Evolutionary conservation across 2,329 filamentous ascomycete species (phyloP).

Genomic region (Hypoxylon sp.): DNA sequence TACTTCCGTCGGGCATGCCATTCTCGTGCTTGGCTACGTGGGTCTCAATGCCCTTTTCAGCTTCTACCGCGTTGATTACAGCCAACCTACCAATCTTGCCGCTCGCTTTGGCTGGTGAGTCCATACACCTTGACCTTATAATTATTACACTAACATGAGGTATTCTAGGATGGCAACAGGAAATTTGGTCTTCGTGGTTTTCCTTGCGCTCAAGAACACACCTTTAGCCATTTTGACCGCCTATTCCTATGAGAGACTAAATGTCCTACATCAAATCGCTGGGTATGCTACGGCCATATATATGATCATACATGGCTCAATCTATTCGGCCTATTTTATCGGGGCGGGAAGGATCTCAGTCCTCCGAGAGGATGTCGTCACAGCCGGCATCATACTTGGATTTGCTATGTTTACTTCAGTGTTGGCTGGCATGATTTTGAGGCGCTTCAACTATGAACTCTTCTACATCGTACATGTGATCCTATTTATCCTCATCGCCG

Average conservation of each 20-base stretch:
- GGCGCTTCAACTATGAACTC: slow-evolving; percentile 59
- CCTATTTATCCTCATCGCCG: slow-evolving; percentile 57
- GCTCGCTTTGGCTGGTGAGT: slow-evolving; percentile 52
- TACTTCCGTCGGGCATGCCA: slow-evolving; percentile 55
- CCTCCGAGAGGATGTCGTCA: slow-evolving; percentile 50
- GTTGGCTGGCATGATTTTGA: slow-evolving; percentile 51
- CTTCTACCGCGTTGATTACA: slow-evolving; percentile 48
- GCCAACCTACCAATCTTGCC: slow-evolving; percentile 46
- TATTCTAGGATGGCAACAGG: slow-evolving; percentile 58
- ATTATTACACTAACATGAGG: slow-evolving; percentile 29
- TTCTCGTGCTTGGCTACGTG: slow-evolving; percentile 53
- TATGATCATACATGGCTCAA: slow-evolving; percentile 54
- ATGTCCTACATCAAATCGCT: slow-evolving; percentile 60
- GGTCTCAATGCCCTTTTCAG: slow-evolving; percentile 54
- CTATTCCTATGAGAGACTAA: slow-evolving; percentile 61
- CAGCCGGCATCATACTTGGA: slow-evolving; percentile 55
- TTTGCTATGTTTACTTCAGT: slow-evolving; percentile 56
- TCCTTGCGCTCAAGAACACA: slow-evolving; percentile 63
- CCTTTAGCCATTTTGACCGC: slow-evolving; percentile 58
- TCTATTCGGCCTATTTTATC: slow-evolving; percentile 53
- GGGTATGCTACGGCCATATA: slow-evolving; percentile 58
- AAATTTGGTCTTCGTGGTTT: slow-evolving; percentile 61
- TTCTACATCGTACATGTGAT: slow-evolving; percentile 61
- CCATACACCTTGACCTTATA: background rate
- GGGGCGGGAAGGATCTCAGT: slow-evolving; percentile 34